Percentiles rank a stretch among this genome's conserved stretches.
These are phyloP conservation scores for Fusarium cyanostomum DNA, from an alignment of 2,329 filamentous ascomycete species.

Conservation along the genomic window DNA sequence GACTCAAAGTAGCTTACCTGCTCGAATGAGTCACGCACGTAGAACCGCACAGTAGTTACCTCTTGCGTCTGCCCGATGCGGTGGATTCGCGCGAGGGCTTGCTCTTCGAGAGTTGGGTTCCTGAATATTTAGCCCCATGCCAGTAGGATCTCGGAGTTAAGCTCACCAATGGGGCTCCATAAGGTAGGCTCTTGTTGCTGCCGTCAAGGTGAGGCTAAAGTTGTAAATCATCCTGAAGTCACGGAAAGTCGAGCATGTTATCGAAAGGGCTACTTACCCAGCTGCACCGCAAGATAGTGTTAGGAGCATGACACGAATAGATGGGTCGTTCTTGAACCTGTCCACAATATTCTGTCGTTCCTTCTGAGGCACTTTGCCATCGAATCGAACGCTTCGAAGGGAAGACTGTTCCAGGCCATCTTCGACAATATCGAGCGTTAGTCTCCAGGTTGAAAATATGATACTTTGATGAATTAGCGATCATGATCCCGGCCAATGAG, in stretches of 20 bases:
- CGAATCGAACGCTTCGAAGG: constrained; percentile 54
- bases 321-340: constrained; percentile 51
- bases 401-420: constrained; percentile 47
- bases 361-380: constrained; percentile 56
- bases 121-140: constrained; percentile 17
- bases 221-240: neutral
- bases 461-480: constrained; percentile 47
- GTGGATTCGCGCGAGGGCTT: constrained; percentile 53
- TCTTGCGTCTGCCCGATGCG: constrained; percentile 48
- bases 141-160: accelerated
- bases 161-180: constrained; percentile 60
- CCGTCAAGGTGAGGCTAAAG: constrained; percentile 57
- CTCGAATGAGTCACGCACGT: constrained; percentile 52
- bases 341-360: constrained; percentile 54
- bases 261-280: constrained; percentile 49
- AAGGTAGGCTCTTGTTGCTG: constrained; percentile 57
- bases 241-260: neutral
- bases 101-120: constrained; percentile 56
- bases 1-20: constrained; percentile 30
- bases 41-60: constrained; percentile 52
- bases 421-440: constrained; percentile 58
- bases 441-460: constrained; percentile 62
- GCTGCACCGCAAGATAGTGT: constrained; percentile 63
- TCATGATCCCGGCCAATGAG: neutral
- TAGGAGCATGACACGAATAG: constrained; percentile 55